Conservation (phyloP, 768 basidiomycete species). For the Botryobasidium botryosum region DNA sequence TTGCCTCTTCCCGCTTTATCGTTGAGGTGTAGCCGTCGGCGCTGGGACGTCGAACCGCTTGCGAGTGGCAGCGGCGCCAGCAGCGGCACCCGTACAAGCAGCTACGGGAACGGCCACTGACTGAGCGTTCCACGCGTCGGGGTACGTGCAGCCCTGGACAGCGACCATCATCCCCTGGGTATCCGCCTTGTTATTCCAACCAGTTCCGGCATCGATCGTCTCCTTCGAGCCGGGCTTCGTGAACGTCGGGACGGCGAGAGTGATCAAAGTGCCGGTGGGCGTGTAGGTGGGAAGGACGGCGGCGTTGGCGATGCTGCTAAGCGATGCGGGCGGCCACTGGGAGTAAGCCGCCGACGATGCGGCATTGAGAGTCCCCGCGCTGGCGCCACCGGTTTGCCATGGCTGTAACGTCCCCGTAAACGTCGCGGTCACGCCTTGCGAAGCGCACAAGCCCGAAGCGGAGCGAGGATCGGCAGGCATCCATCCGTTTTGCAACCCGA, state of each 20-base stretch:
- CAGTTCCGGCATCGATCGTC: conserved; percentile 30
- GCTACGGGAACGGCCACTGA: conserved; percentile 3
- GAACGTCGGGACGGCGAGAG: conserved; percentile 39
- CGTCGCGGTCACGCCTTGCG: conserved; percentile 27
- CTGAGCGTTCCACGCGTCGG: conserved; percentile 42
- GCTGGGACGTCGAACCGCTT: no score
- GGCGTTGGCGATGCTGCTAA: conserved; percentile 28
- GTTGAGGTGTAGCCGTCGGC: no score
- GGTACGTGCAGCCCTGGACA: conserved; percentile 48
- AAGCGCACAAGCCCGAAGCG: conserved; percentile 33
- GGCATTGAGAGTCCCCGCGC: conserved; percentile 31
- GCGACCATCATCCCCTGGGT: conserved; percentile 37
- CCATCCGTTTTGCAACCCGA: conserved; percentile 59
- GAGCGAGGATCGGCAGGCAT: conserved; percentile 56
- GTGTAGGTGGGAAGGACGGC: conserved; percentile 46
- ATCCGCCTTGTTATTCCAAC: conserved; percentile 41
- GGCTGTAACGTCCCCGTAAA: conserved; percentile 36
- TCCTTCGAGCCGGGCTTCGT: conserved; percentile 22
- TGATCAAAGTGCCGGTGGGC: conserved; percentile 37
- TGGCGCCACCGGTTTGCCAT: conserved; percentile 54
- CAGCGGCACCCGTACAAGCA: not conserved
- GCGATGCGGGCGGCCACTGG: conserved; percentile 37
- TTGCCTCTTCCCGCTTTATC: no score
- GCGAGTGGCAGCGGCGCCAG: no score
- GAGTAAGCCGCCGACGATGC: conserved; percentile 26